phyloP scores from a whole-genome alignment of 768 basidiomycete genomes.

The Lactifluus hygrophoroides region DNA sequence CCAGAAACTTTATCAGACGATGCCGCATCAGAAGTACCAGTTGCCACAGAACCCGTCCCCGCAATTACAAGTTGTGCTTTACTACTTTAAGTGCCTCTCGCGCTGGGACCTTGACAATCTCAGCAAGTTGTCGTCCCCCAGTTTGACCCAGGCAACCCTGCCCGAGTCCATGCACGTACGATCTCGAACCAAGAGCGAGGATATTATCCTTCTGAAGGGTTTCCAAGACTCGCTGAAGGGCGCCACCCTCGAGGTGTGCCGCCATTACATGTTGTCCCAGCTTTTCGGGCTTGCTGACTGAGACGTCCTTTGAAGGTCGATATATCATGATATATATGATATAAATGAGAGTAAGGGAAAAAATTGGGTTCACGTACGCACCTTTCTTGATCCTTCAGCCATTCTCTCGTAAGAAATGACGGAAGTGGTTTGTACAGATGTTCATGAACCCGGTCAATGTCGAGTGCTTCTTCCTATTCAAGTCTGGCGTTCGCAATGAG shows the following conservation, averaged over 20 bases:
- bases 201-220: background rate
- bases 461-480: background rate
- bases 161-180: background rate
- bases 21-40: background rate
- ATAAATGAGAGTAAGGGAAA: background rate
- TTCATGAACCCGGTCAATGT: background rate
- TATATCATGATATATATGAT: too few relatives aligned
- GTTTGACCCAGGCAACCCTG: background rate
- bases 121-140: background rate
- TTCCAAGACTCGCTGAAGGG: background rate
- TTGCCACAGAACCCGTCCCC: background rate
- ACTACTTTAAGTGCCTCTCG: background rate
- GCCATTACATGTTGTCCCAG: background rate
- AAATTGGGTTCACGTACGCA: background rate
- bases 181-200: background rate
- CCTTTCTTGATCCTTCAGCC: background rate
- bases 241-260: background rate
- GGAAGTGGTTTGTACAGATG: background rate
- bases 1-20: background rate
- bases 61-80: background rate
- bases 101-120: background rate
- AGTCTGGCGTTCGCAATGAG: background rate
- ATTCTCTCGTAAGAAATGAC: too few relatives aligned
- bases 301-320: background rate
- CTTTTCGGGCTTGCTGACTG: background rate